Base-by-base conservation (phyloP, 2,329 filamentous ascomycete species). In the Fusarium scirpi region DNA sequence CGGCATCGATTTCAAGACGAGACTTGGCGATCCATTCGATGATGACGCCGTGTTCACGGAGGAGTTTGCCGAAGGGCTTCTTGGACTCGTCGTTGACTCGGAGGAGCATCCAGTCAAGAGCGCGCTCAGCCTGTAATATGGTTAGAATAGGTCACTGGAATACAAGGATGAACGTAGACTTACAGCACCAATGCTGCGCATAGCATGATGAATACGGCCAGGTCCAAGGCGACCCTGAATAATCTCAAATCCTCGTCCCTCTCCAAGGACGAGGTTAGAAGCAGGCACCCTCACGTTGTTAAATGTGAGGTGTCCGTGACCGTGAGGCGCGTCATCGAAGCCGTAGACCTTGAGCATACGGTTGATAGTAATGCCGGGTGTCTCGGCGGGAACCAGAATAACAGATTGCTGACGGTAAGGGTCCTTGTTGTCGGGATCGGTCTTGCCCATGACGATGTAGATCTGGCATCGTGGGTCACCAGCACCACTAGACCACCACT, bases 401-500 rank as follows among this genome's bases (percentile, higher is more conserved):
- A 99, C 94, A 27, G 94, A 98, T 82, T 98, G 96, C 78, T 98
- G 94, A 77, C 88, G 89, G 87, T 98, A 97, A 24, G 90, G 84
- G 79, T 94, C 90, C 70, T 86, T 82, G 85, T 97, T 92, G 73
- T 84, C 84, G 51, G 92, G 85, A 78, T 97, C 92, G 15, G 89
- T 92, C 86, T 98, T 97, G 82, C 94, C 96, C 92, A 99, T 97
- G 75, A 97, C 94, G 67, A 99, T 91, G 84, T 98, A 98, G 79
- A 99, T 85, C 81, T 92, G 87, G 86, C 96, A 99, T 75, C 95
- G 89, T 62, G 92, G 92, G 82, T 99, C 96, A 62, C 96, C 96
- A 20, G 94, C 94, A 71, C 96, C 96, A 70, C 93, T 97, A 29
- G 94, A 97, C 96, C 96, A 99, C 96, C 96, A 99, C 93, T 99